Percentiles rank a stretch among this genome's conserved stretches.
These are phyloP conservation scores for Puccinia hordei DNA, from an alignment of 1,284 basidiomycete species.

Conservation along the genomic window DNA sequence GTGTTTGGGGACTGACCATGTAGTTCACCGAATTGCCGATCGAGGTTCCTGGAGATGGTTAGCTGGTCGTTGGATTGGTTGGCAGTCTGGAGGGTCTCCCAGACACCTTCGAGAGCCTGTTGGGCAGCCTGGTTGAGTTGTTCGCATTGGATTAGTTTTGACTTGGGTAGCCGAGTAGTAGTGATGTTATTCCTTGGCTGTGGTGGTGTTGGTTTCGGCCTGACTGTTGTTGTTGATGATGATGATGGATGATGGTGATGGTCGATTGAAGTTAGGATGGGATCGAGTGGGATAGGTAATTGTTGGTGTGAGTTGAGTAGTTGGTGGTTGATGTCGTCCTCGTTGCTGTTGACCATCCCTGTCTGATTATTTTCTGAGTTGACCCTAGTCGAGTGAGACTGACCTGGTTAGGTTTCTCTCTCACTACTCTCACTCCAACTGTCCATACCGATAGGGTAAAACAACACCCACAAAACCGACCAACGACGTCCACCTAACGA, in stretches of 20 bases:
- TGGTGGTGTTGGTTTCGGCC: background rate
- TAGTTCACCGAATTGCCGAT: conserved; percentile 44
- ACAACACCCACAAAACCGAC: too few species aligned
- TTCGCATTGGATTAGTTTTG: conserved; percentile 21
- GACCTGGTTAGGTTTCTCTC: too few species aligned
- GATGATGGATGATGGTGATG: too few species aligned
- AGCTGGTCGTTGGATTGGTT: conserved; percentile 6
- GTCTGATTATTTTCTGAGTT: too few species aligned
- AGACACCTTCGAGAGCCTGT: conserved; percentile 12
- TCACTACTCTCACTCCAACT: too few species aligned
- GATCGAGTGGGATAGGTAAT: conserved; percentile 1
- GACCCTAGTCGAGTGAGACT: too few species aligned
- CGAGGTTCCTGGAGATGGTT: conserved; percentile 27
- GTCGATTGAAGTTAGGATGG: too few species aligned
- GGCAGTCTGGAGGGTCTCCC: conserved; percentile 26
- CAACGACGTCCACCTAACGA: too few species aligned
- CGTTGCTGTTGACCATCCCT: too few species aligned
- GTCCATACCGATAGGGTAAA: too few species aligned
- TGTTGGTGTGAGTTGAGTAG: too few species aligned
- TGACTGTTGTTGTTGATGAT: background rate
- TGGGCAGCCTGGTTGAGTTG: conserved; percentile 25
- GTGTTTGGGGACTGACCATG: conserved; percentile 28
- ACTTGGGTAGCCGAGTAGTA: conserved; percentile 6
- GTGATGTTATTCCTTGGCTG: background rate
- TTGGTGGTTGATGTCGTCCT: too few species aligned